Percentiles rank a stretch among this genome's conserved stretches.
These are phyloP conservation scores for Vinca minor DNA, from an alignment of 257 asterid species.

Conservation along the genomic window DNA sequence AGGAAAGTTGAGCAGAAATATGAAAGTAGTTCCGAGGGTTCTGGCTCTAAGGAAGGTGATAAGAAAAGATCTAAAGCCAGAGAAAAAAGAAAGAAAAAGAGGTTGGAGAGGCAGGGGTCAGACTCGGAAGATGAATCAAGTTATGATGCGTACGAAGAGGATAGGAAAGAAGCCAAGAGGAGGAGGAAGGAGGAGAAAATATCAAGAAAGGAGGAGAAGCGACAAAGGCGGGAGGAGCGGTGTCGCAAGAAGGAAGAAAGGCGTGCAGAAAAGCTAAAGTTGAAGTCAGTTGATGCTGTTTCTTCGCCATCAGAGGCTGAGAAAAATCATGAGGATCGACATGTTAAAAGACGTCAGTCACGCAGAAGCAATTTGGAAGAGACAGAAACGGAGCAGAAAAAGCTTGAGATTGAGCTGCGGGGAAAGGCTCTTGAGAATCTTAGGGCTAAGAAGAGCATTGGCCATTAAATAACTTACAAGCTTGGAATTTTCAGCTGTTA, in stretches of 20 bases:
- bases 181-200: slow-evolving; percentile 76
- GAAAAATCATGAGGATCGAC: slow-evolving; percentile 40
- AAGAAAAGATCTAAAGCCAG: slow-evolving; percentile 32
- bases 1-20: slow-evolving; percentile 36
- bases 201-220: slow-evolving; percentile 64
- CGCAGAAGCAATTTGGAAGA: slow-evolving; percentile 32
- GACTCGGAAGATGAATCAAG: slow-evolving; percentile 61
- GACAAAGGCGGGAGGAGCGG: slow-evolving; percentile 60
- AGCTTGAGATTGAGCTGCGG: slow-evolving; percentile 88
- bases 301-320: slow-evolving; percentile 48
- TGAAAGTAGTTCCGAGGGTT: slow-evolving; percentile 35
- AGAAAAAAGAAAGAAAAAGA: slow-evolving; percentile 62
- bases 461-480: slow-evolving; percentile 37
- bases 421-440: slow-evolving; percentile 94
- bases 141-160: slow-evolving; percentile 62
- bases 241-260: slow-evolving; percentile 58
- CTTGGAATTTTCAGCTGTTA: slow-evolving; percentile 27
- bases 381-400: slow-evolving; percentile 55
- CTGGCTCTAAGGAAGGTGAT: slow-evolving; percentile 45
- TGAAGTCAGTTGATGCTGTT: slow-evolving; percentile 44
- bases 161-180: slow-evolving; percentile 66
- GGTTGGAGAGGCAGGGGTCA: slow-evolving; percentile 36
- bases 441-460: slow-evolving; percentile 74
- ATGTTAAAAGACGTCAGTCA: slow-evolving; percentile 28
- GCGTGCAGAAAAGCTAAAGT: slow-evolving; percentile 51